Evolutionary conservation across 371 early-diverging fungal genomes (phyloP).

Genomic region (Mortierella sp.): DNA sequence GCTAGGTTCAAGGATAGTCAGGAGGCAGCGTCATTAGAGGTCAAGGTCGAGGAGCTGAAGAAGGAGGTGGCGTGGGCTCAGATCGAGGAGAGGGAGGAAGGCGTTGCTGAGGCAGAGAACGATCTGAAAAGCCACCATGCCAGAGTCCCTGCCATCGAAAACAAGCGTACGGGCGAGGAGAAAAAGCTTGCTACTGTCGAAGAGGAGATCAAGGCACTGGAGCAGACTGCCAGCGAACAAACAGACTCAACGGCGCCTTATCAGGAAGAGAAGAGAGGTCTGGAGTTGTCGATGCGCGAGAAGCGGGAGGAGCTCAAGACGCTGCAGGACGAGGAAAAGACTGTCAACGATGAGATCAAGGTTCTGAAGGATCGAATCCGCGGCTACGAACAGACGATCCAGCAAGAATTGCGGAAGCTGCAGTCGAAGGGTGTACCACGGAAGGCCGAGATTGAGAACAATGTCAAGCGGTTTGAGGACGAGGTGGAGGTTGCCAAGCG

Average conservation of each 20-base stretch:
- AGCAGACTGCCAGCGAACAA: constrained; percentile 23
- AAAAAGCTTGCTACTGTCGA: constrained; percentile 40
- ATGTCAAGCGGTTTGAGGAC: constrained; percentile 35
- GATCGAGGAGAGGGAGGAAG: constrained; percentile 72
- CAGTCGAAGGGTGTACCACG: constrained; percentile 57
- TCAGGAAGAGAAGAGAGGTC: constrained; percentile 27
- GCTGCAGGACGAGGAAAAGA: constrained; percentile 38
- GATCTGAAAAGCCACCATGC: constrained; percentile 28
- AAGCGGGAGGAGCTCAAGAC: constrained; percentile 37
- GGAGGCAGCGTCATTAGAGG: constrained; percentile 74
- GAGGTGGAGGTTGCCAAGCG: constrained; percentile 41
- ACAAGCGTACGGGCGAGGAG: constrained; percentile 58
- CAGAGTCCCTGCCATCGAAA: constrained; percentile 62
- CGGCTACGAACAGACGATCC: constrained; percentile 48
- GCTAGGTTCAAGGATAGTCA: constrained; percentile 74
- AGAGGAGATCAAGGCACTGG: constrained; percentile 47
- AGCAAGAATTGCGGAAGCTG: constrained; percentile 58
- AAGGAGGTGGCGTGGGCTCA: constrained; percentile 87
- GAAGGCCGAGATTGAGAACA: constrained; percentile 62
- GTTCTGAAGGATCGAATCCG: constrained; percentile 37
- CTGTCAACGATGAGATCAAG: constrained; percentile 42
- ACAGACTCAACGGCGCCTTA: constrained; percentile 47
- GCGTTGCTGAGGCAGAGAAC: constrained; percentile 52
- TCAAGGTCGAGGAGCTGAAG: constrained; percentile 70
- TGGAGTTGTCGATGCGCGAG: constrained; percentile 30